A percentile compares a stretch with the other conserved stretches of the same genome.
Conservation (phyloP, 352 stramenopile species). For the Pythium rishiriense region DNA sequence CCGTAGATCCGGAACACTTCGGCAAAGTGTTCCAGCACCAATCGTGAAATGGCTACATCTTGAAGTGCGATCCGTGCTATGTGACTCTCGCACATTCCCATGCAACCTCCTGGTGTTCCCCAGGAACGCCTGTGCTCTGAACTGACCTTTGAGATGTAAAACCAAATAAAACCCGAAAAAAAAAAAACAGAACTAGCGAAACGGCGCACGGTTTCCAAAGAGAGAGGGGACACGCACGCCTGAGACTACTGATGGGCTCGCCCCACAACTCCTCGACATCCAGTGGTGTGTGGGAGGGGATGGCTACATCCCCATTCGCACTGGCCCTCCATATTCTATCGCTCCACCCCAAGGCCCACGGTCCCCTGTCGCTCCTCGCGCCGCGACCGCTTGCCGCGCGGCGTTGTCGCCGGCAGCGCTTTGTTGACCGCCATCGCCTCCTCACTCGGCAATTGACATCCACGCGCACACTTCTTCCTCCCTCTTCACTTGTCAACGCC, state of each 20-base stretch:
- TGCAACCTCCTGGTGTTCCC: too few relatives aligned
- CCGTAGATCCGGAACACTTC: background rate
- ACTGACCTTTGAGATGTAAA: too few relatives aligned
- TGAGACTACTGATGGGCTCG: background rate
- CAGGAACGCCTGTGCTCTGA: too few relatives aligned
- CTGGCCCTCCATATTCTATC: too few relatives aligned
- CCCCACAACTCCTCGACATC: background rate
- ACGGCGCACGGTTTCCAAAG: background rate
- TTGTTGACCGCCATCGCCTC: background rate
- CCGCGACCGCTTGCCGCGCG: background rate
- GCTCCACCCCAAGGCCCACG: too few relatives aligned
- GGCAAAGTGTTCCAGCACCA: background rate
- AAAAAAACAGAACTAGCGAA: constrained; percentile 7
- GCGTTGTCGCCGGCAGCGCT: background rate
- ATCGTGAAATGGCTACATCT: background rate
- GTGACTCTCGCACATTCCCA: background rate
- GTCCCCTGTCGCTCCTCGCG: background rate
- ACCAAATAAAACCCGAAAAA: background rate
- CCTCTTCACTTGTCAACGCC: background rate
- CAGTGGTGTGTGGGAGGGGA: background rate
- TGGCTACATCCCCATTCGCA: too few relatives aligned
- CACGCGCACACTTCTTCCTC: background rate
- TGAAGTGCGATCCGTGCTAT: background rate
- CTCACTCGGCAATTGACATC: background rate
- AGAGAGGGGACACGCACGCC: background rate